A percentile compares a stretch with the other conserved stretches of the same genome.
Conservation (phyloP, 179 eudicot species). For the Nepenthes alata region DNA sequence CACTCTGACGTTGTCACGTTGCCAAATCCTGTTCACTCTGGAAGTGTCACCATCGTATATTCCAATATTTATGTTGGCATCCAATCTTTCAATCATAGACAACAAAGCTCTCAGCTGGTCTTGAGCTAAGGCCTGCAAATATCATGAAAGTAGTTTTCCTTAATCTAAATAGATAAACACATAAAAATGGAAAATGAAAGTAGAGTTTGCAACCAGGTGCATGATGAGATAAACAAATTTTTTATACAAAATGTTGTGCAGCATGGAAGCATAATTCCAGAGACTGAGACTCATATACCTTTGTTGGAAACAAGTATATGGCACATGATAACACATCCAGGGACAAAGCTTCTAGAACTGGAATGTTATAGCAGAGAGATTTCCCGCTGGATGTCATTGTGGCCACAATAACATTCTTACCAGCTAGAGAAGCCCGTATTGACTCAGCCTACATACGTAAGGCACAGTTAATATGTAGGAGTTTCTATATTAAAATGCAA, state of each 20-base stretch:
- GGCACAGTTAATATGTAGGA: slow-evolving; percentile 4
- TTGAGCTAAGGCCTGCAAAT: slow-evolving; percentile 85
- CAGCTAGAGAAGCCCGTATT: slow-evolving; percentile 70
- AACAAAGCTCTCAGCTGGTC: slow-evolving; percentile 77
- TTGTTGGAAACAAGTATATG: slow-evolving; percentile 87
- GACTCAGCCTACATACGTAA: slow-evolving; percentile 54
- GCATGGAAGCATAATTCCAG: not conserved
- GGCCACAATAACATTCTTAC: slow-evolving; percentile 75
- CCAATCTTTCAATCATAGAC: slow-evolving; percentile 39
- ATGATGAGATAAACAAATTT: no score
- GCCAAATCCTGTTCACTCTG: slow-evolving; percentile 57
- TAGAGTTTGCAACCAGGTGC: no score
- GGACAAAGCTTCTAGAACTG: slow-evolving; percentile 69
- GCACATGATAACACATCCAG: slow-evolving; percentile 68
- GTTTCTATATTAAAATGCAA: not conserved
- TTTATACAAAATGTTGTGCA: no score
- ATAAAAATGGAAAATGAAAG: not conserved
- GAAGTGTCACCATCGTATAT: slow-evolving; percentile 96
- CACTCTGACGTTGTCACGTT: slow-evolving; percentile 82
- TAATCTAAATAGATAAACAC: not conserved
- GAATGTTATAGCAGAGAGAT: slow-evolving; percentile 95
- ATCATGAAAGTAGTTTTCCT: slow-evolving; percentile 9
- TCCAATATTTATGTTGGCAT: slow-evolving; percentile 48
- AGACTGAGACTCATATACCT: slow-evolving; percentile 31
- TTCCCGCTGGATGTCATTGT: slow-evolving; percentile 98